Evolutionary conservation across 148 eudicot genomes (phyloP), one percentile per base, ranked within the genome.

Genomic region (Rhododendron griersonianum): DNA sequence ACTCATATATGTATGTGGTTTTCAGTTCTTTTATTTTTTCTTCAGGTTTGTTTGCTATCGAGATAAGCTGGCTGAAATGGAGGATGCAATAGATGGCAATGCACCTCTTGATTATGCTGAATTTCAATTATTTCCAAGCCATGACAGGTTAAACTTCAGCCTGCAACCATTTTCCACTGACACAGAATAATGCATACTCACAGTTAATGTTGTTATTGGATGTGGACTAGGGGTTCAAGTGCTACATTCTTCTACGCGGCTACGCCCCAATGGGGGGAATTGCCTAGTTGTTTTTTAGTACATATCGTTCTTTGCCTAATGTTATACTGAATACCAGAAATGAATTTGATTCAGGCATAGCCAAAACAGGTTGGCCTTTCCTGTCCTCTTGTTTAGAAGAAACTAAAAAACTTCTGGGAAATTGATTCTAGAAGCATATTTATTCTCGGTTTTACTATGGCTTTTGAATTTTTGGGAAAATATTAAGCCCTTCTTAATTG

Each of bases 51-150:
- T 74, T 15, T 81, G 81, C 69, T 77, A 67, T 9, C n/a, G 28
- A 67, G 76, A 37, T 81, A 82, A 84, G 84, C 45, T 85, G 83
- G 61, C 85, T 45, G 81, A 88, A 82, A 94, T 96, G 98, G 93
- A 88, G 59, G 87, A 86, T 73, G 92, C 81, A 73, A 89, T 91
- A 37, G 94, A 91, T 69, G 90, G 89, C 55, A 91, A 92, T 91
- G 91, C 89, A 51, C 87, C 87, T 7, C 90, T 93, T 48, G 95
- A 94, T 81, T 93, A 85, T 90, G 91, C 91, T 85, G 93, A 87
- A 74, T 93, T 96, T 87, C 94, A 86, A 63, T 90, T 92, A 87
- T 88, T 92, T 87, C 95, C 94, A 1, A 85, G 86, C 83, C 91
- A 89, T 83, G 90, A 93, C 90, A 96, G 98, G 98, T 96, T 16